Base-by-base conservation (phyloP, 1,139 yeast genomes). In the Sugiyamaella castrensis region DNA sequence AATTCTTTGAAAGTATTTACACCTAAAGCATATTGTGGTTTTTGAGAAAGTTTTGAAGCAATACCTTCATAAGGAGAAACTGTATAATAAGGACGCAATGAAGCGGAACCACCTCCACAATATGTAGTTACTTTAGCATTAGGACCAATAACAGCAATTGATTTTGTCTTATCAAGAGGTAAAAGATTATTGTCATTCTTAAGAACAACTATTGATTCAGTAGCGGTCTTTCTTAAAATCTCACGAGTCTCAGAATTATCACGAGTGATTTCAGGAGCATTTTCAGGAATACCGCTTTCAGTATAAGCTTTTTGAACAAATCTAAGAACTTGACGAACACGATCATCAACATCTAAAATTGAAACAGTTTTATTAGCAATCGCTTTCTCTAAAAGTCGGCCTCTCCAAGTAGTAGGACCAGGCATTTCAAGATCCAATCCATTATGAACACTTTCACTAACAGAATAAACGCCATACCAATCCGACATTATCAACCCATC, bases 371-470 rank as follows among this genome's bases (percentile, higher is more conserved):
- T 66, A 52, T 57, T 32, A 26, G 34, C 36, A 9, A 64, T 40
- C 6, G 62, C 53, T 29, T 53, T 52, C 12, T 44, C 53, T 13
- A 72, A 66, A 15, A 68, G 68, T 19, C 60, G 50, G 33, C 72
- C 70, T 66, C 84, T 70, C 65, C 73, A 72, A 43, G 72, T 62
- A 28, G 81, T 65, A 8, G 81, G 79, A 36, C 85, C 85, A 1
- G 85, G 86, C 82, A 80, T 80, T 61, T 80, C 85, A 54, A 81
- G 64, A 59, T 79, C 81, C 49, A 80, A 65, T n/a, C 84, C 84
- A 35, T 79, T 79, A 48, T 74, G 73, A 49, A 80, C 63, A 16
- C 80, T 65, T 32, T 70, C 73, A 49, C 71, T 72, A 34, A 69
- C 69, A 28, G 81, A 71, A 59, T 76, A 79, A n/a, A 75, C 73